phyloP scores from a whole-genome alignment of 83 land plant genomes.

The Diphasiastrum complanatum region DNA sequence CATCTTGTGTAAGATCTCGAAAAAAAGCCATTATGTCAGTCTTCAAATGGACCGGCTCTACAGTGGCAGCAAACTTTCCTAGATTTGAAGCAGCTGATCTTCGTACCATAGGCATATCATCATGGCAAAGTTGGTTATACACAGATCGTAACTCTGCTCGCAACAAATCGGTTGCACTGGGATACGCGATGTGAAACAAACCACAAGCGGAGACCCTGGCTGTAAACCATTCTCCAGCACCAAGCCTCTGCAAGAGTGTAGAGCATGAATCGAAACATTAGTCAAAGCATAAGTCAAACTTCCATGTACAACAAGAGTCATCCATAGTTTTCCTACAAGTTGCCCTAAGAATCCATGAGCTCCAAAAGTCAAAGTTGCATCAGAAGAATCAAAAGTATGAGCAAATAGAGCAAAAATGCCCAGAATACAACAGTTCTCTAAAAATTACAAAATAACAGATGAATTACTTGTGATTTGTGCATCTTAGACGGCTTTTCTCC shows the following conservation, averaged over 20 bases:
- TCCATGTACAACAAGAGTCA: background rate
- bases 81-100: conserved; percentile 84
- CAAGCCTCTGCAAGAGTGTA: conserved; percentile 57
- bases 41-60: conserved; percentile 72
- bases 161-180: conserved; percentile 75
- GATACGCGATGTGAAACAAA: conserved; percentile 88
- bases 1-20: conserved; percentile 86
- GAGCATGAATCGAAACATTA: background rate
- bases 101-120: conserved; percentile 98
- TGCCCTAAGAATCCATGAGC: background rate
- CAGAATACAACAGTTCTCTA: no score
- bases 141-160: conserved; percentile 69
- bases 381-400: no score
- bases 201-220: conserved; percentile 95
- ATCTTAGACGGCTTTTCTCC: no score
- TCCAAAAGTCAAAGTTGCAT: background rate
- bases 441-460: no score
- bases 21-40: conserved; percentile 82
- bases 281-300: background rate
- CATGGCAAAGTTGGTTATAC: conserved; percentile 83
- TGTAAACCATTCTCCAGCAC: conserved; percentile 97
- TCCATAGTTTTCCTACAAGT: background rate
- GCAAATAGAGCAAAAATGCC: no score
- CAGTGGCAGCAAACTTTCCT: conserved; percentile 92
- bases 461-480: no score